Percentiles rank a stretch among this genome's conserved stretches.
phyloP scores from a whole-genome alignment of 768 basidiomycete species.

The Tephrocybe sp. region DNA sequence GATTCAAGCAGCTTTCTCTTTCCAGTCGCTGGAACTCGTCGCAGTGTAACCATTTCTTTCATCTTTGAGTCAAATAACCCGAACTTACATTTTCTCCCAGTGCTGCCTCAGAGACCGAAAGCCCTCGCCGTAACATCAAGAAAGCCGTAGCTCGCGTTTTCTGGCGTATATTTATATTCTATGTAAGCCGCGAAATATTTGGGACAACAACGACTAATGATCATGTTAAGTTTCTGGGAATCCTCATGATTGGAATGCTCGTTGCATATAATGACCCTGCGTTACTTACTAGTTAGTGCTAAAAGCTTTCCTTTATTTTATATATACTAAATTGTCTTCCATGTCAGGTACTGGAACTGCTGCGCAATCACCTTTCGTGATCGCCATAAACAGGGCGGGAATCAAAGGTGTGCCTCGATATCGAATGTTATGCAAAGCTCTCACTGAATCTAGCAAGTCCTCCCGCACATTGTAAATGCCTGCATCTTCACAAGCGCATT shows the following conservation, averaged over 20 bases:
- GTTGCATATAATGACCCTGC: slow-evolving; percentile 65
- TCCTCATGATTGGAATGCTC: slow-evolving; percentile 77
- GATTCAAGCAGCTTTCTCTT: slow-evolving; percentile 70
- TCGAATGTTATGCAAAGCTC: not conserved
- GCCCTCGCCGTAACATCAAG: slow-evolving; percentile 76
- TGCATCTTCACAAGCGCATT: slow-evolving; percentile 70
- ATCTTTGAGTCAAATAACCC: not conserved
- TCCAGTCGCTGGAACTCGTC: slow-evolving; percentile 76
- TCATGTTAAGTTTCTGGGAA: slow-evolving; percentile 57
- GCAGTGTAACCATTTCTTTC: slow-evolving; percentile 58
- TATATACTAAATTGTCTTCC: too few relatives aligned
- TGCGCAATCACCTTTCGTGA: slow-evolving; percentile 82
- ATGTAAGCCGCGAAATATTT: too few relatives aligned
- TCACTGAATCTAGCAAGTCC: slow-evolving; percentile 30
- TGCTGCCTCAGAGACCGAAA: slow-evolving; percentile 75
- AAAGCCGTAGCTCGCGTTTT: slow-evolving; percentile 78
- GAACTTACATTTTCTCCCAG: slow-evolving; percentile 29
- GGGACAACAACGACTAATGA: too few relatives aligned
- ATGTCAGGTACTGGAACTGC: slow-evolving; percentile 59
- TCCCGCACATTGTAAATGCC: slow-evolving; percentile 74
- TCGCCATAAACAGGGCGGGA: slow-evolving; percentile 73
- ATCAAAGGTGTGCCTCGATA: slow-evolving; percentile 47
- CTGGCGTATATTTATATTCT: slow-evolving; percentile 80
- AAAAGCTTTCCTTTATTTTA: not conserved
- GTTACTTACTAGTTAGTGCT: slow-evolving; percentile 40